A percentile compares a stretch with the other conserved stretches of the same genome.
Evolutionary conservation across 2,329 filamentous ascomycete genomes (phyloP).

Genomic region (Cyanodermella asteris): DNA sequence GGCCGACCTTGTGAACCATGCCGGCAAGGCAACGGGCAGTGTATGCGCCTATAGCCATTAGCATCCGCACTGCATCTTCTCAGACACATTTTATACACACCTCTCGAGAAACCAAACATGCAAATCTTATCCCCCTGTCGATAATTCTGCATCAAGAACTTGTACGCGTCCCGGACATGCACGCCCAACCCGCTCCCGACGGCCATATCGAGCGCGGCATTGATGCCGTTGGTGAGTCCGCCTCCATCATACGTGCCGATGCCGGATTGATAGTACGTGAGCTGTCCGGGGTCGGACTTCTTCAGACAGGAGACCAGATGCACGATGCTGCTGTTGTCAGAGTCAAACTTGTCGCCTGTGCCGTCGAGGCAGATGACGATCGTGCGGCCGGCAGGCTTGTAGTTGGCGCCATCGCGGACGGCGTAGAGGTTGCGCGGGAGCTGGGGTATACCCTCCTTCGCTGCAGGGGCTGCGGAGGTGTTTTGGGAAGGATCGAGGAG

Average conservation of each 20-base stretch:
- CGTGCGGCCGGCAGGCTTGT: conserved; percentile 11
- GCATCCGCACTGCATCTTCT: no score
- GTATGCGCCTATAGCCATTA: no score
- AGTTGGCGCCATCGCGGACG: conserved; percentile 9
- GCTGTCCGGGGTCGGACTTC: conserved; percentile 18
- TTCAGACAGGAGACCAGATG: conserved; percentile 22
- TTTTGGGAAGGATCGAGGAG: no score
- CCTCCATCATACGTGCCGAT: conserved; percentile 23
- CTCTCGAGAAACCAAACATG: no score
- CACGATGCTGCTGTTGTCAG: conserved; percentile 24
- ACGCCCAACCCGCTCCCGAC: conserved; percentile 21
- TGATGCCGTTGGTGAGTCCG: conserved; percentile 18
- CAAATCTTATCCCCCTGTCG: no score
- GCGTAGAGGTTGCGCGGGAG: conserved; percentile 13
- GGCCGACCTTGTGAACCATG: no score
- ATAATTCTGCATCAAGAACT: no score
- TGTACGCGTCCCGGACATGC: conserved; percentile 19
- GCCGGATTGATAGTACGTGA: conserved; percentile 23
- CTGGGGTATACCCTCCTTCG: neutral
- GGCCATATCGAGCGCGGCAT: conserved; percentile 21
- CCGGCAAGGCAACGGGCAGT: no score
- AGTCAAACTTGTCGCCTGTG: conserved; percentile 22
- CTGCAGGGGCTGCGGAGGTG: no score
- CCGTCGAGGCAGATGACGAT: conserved; percentile 23
- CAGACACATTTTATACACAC: no score